Evolutionary conservation across 257 asterid genomes (phyloP).

Genomic region (Galeopsis tetrahit): DNA sequence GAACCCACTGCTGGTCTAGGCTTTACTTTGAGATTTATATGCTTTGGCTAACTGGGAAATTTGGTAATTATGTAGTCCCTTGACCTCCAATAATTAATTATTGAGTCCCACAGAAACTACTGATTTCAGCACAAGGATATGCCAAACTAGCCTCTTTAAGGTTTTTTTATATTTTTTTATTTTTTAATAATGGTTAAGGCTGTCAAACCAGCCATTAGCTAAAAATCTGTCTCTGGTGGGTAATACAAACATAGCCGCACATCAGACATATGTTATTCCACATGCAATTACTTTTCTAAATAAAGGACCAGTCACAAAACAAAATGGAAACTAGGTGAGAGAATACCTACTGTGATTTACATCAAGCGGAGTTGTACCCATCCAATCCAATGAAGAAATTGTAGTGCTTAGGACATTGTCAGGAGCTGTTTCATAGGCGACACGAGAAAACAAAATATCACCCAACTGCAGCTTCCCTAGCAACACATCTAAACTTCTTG

Average conservation of each 20-base stretch:
- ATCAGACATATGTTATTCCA: conserved; percentile 4
- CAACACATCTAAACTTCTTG: conserved; percentile 56
- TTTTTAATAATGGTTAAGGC: background rate
- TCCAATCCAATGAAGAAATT: conserved; percentile 83
- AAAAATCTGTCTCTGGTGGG: background rate
- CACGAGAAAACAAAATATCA: conserved; percentile 52
- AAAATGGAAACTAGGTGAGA: conserved; percentile 34
- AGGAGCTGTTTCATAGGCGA: conserved; percentile 42
- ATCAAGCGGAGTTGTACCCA: conserved; percentile 87
- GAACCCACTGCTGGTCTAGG: conserved; percentile 17
- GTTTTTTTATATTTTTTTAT: background rate
- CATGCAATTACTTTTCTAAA: background rate
- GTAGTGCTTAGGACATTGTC: conserved; percentile 42
- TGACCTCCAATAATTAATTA: background rate
- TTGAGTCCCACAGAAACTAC: background rate
- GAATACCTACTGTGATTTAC: conserved; percentile 74
- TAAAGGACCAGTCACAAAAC: conserved; percentile 18
- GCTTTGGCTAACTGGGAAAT: background rate
- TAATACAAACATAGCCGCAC: conserved; percentile 10
- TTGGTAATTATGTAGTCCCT: conserved; percentile 10
- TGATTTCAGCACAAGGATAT: background rate
- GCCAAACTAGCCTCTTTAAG: background rate
- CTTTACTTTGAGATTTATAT: background rate
- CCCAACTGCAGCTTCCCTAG: conserved; percentile 72
- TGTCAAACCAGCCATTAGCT: conserved; percentile 11